Evolutionary conservation across 306 rosid genomes (phyloP), one percentile per base, ranked within the genome.

Genomic region (Lathyrus aphaca): DNA sequence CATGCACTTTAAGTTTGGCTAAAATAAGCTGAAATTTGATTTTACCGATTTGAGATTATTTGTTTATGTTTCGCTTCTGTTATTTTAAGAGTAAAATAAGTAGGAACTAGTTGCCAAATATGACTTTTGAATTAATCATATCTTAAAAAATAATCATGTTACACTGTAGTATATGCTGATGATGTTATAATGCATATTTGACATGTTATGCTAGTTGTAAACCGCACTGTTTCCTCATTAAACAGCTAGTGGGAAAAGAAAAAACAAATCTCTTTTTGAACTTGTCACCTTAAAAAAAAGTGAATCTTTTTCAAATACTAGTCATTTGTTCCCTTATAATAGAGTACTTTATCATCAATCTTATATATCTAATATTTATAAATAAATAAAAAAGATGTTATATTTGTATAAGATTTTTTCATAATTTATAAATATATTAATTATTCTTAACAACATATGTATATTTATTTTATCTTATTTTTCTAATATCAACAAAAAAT

Each of bases 181-280:
- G 71, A 80, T 66, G 69, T 59, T 59, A 75, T 71, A 57, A n/a
- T 71, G 74, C 74, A 66, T 16, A 61, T 60, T 75, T 66, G 68
- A 61, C 76, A 42, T 64, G 29, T 64, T 75, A 51, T 61, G 73
- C 67, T 44, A 55, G 11, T 18, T 56, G 68, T 35, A 45, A 11
- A 10, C 21, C 58, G 53, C 62, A 45, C 48, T 53, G 46, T 74
- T 17, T 64, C 37, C 64, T 39, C 17, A 12, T 12, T 25, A 63
- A 73, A 63, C 51, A 51, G 17, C 38, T 53, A 17, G 38, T 64
- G 46, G 66, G 18, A 53, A 18, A 6, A 21, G 12, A 10, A 10
- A 19, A 10, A 18, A 18, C 56, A 35, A 35, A 35, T 11, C n/a
- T 42, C 40, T 54, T 10, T 64, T 55, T 18, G 58, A 68, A 54